Base-by-base conservation (phyloP, 2,329 filamentous ascomycete genomes). In the Cercospora janseana region DNA sequence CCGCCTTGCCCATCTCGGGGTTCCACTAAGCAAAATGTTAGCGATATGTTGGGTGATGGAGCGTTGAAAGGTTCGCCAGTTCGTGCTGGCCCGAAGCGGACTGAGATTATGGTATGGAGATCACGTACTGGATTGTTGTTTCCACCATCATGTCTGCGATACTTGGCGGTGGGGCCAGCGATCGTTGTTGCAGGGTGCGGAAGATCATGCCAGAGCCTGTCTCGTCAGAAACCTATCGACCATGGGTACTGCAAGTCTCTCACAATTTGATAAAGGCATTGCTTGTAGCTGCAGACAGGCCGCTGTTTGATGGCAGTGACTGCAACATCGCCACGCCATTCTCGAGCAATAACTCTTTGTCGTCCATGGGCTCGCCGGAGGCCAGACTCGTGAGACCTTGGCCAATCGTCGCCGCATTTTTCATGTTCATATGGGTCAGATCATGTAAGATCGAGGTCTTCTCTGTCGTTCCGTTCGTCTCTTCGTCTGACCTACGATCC, bases 261-360 rank as follows among this genome's bases (percentile, higher is more conserved):
- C 24, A 47, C 75, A 78, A 77, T 4, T 66, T 66, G 51, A 79
- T 78, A 63, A 79, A 79, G 16, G 69, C 70, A 62, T 76, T 70
- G 3, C 75, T 75, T 5, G 77, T 67, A n/a, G 67, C 71, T 32
- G 38, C 18, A 10, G 46, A 49, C 6, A 49, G 28, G 3, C 46
- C 46, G 16, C 46, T 49, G 28, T 78, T 75, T 10, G 65, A 55
- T 6, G 76, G 76, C n/a, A 79, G 63, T 1, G 67, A 64, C 54
- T 79, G 76, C 15, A 79, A 69, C 73, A 79, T 77, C 9, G 72
- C 63, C 1, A 80, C 75, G 13, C 75, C 76, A 64, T 79, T 65
- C 56, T 80, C 77, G 15, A 78, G 69, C 48, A 76, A 49, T 4
- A 72, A 61, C 24, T 75, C 65, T 57, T 75, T 76, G 59, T 76